These are phyloP conservation scores for Gossypium gossypioides DNA, from an alignment of 441 rosid genomes.

Conservation along the genomic window DNA sequence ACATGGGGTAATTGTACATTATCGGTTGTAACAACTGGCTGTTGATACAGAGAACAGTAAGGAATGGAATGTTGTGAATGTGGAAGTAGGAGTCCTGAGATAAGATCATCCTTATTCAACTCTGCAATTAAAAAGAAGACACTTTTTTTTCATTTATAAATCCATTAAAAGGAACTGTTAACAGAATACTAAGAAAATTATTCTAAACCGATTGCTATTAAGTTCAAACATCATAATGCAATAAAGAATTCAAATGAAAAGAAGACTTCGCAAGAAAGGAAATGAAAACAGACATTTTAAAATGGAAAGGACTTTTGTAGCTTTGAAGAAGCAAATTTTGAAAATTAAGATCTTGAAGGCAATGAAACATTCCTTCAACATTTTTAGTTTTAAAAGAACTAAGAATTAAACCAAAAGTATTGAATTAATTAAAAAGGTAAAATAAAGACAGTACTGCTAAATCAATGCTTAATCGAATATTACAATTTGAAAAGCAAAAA, in stretches of 20 bases:
- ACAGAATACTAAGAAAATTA: neutral
- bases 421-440: neutral
- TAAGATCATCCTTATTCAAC: conserved; percentile 55
- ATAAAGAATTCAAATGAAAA: neutral
- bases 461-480: neutral
- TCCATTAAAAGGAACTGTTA: neutral
- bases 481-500: neutral
- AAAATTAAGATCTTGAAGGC: neutral
- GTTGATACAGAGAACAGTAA: conserved; percentile 27
- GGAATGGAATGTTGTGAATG: conserved; percentile 30
- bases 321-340: neutral
- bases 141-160: neutral
- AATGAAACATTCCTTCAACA: neutral
- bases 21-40: conserved; percentile 24
- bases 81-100: conserved; percentile 44
- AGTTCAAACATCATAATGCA: neutral
- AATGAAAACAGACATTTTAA: neutral
- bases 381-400: neutral
- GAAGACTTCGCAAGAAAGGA: neutral
- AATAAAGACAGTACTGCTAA: neutral
- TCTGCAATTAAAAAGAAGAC: conserved; percentile 27
- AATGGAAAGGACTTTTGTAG: neutral
- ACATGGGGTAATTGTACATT: conserved; percentile 24
- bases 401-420: neutral
- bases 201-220: neutral